These are phyloP conservation scores for Cladorrhinum samala DNA, from an alignment of 495 filamentous ascomycete genomes.

Conservation along the genomic window DNA sequence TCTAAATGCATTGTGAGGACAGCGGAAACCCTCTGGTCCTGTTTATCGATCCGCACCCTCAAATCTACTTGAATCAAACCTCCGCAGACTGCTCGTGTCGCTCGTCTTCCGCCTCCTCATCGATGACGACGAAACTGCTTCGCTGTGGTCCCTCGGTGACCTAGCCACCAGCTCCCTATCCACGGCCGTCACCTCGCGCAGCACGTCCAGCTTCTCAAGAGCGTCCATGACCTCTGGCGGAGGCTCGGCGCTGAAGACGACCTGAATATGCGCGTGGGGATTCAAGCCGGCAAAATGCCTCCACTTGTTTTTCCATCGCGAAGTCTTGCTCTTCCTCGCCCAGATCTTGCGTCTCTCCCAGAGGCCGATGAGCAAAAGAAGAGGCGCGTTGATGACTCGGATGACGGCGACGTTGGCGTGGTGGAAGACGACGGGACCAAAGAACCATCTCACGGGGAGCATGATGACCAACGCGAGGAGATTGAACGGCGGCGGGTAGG, in stretches of 20 bases:
- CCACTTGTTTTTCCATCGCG: constrained; percentile 33
- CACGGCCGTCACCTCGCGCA: constrained; percentile 9
- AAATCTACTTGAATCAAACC: no score
- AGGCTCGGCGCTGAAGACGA: constrained; percentile 55
- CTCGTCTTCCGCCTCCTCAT: constrained; percentile 9
- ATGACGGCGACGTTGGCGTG: constrained; percentile 54
- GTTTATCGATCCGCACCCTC: constrained; percentile 4
- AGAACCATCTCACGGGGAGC: constrained; percentile 51
- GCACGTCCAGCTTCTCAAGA: constrained; percentile 27
- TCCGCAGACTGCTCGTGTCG: constrained; percentile 13
- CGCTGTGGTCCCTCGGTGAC: constrained; percentile 6
- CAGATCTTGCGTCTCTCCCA: constrained; percentile 44
- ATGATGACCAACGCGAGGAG: constrained; percentile 51
- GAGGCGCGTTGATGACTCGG: constrained; percentile 48
- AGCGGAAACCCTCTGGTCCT: background rate
- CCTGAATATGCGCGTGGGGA: constrained; percentile 54
- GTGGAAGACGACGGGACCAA: constrained; percentile 53
- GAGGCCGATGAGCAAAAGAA: constrained; percentile 48
- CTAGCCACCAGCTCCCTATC: background rate
- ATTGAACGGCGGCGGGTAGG: constrained; percentile 60
- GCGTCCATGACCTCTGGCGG: constrained; percentile 42
- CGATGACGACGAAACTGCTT: background rate
- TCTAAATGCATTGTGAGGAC: constrained; percentile 12
- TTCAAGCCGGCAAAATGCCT: constrained; percentile 43
- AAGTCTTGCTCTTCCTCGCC: constrained; percentile 20